These are phyloP conservation scores for Ampelocalamus luodianensis DNA, from an alignment of 176 grass and related monocot species.

Conservation along the genomic window DNA sequence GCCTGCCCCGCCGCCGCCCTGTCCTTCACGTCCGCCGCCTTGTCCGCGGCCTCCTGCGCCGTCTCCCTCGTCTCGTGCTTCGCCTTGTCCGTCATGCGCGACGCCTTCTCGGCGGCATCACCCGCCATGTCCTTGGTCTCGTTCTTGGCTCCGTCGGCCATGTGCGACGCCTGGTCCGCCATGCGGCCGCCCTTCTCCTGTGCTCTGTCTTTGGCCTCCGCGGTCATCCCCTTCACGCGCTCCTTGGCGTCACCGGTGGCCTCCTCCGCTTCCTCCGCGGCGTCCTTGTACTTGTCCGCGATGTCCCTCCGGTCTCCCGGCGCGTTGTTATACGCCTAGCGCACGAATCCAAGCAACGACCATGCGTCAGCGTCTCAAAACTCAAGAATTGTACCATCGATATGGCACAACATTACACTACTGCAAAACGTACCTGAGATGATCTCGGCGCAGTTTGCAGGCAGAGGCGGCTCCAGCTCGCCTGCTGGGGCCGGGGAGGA, in stretches of 20 bases:
- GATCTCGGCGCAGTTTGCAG: constrained; percentile 62
- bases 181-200: constrained; percentile 33
- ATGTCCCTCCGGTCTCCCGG: constrained; percentile 52
- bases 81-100: neutral
- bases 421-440: constrained; percentile 55
- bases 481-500: constrained; percentile 30
- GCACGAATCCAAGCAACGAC: neutral
- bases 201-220: constrained; percentile 35
- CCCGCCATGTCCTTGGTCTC: constrained; percentile 27
- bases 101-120: constrained; percentile 13
- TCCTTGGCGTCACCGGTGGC: constrained; percentile 47
- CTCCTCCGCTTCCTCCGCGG: constrained; percentile 52
- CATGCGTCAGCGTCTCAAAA: neutral
- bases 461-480: constrained; percentile 58
- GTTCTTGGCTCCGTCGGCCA: constrained; percentile 44
- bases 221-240: constrained; percentile 44
- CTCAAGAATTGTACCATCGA: too few relatives aligned
- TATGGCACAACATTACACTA: too few relatives aligned
- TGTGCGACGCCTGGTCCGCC: constrained; percentile 41
- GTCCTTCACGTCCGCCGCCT: constrained; percentile 38
- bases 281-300: constrained; percentile 49
- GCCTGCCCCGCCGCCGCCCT: constrained; percentile 29
- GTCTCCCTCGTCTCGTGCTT: constrained; percentile 42
- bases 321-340: constrained; percentile 50
- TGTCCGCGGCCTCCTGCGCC: constrained; percentile 38